Conservation (phyloP, 1,139 yeast genomes). For the Yarrowia galli region DNA sequence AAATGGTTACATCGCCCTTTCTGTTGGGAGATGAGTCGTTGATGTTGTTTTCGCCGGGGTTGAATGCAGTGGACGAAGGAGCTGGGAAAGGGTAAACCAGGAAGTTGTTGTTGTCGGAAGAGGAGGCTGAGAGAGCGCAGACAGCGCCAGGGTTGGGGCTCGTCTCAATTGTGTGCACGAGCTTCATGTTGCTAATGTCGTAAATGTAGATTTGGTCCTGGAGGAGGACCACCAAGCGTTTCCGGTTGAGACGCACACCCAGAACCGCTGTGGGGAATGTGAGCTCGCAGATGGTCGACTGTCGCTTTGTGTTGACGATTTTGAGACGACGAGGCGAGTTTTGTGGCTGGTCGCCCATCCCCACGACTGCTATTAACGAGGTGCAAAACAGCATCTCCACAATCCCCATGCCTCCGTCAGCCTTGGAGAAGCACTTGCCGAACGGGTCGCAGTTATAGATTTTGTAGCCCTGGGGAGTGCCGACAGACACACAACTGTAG, state of each 20-base stretch:
- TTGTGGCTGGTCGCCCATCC: constrained; percentile 80
- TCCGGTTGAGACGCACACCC: constrained; percentile 76
- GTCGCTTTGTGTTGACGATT: constrained; percentile 72
- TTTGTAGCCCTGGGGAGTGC: constrained; percentile 76
- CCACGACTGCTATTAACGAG: constrained; percentile 84
- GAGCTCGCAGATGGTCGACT: constrained; percentile 79
- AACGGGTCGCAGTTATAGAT: constrained; percentile 91
- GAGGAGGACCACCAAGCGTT: constrained; percentile 75
- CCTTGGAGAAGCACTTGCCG: constrained; percentile 73
- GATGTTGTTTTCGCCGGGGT: constrained; percentile 41
- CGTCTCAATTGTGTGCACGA: constrained; percentile 87
- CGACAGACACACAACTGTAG: constrained; percentile 84
- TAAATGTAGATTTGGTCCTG: constrained; percentile 89
- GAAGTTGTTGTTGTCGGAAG: constrained; percentile 62
- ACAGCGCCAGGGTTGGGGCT: constrained; percentile 65
- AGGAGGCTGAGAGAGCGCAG: constrained; percentile 68
- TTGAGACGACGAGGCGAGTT: constrained; percentile 82
- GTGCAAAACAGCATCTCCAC: constrained; percentile 94
- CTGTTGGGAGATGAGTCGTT: constrained; percentile 45
- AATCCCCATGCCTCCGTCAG: constrained; percentile 57
- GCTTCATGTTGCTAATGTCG: constrained; percentile 85
- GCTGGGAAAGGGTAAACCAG: constrained; percentile 89
- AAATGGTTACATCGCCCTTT: constrained; percentile 88
- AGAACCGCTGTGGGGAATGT: constrained; percentile 86
- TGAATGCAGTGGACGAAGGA: constrained; percentile 54